Evolutionary conservation across 2,329 filamentous ascomycete genomes (phyloP).

Genomic region (Epichloe hybrida): DNA sequence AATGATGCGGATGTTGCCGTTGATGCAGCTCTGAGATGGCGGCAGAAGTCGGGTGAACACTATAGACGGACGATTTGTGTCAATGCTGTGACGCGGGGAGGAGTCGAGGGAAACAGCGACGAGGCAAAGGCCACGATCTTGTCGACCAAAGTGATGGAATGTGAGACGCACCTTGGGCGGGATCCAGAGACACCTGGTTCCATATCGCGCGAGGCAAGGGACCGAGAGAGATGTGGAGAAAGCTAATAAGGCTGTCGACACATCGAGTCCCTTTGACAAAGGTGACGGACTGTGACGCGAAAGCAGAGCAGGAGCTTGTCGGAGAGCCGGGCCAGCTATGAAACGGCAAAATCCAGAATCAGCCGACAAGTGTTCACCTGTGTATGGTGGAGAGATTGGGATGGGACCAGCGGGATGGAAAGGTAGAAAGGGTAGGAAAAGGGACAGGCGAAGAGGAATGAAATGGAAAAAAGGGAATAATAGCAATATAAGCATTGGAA

Average conservation of each 20-base stretch:
- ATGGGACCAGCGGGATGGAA: background rate
- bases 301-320: slow-evolving; percentile 10
- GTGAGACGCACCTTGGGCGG: slow-evolving; percentile 24
- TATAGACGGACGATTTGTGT: slow-evolving; percentile 9
- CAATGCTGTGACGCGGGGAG: slow-evolving; percentile 13
- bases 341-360: slow-evolving; percentile 6
- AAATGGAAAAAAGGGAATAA: slow-evolving; percentile 3
- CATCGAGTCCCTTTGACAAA: slow-evolving; percentile 16
- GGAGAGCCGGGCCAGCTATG: background rate
- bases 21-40: slow-evolving; percentile 10
- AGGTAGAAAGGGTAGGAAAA: background rate
- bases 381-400: background rate
- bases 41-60: slow-evolving; percentile 4
- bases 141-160: slow-evolving; percentile 6
- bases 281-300: slow-evolving; percentile 11
- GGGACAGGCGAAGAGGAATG: background rate
- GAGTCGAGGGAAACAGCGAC: background rate
- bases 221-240: slow-evolving; percentile 22
- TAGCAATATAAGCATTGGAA: slow-evolving; percentile 7
- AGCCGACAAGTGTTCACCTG: background rate
- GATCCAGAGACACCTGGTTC: slow-evolving; percentile 24
- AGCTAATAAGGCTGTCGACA: slow-evolving; percentile 19
- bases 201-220: slow-evolving; percentile 24
- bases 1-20: slow-evolving; percentile 9
- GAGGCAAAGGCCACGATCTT: slow-evolving; percentile 3